These are phyloP conservation scores for Hydrangea macrophylla DNA, from an alignment of 148 eudicot species.

Conservation along the genomic window DNA sequence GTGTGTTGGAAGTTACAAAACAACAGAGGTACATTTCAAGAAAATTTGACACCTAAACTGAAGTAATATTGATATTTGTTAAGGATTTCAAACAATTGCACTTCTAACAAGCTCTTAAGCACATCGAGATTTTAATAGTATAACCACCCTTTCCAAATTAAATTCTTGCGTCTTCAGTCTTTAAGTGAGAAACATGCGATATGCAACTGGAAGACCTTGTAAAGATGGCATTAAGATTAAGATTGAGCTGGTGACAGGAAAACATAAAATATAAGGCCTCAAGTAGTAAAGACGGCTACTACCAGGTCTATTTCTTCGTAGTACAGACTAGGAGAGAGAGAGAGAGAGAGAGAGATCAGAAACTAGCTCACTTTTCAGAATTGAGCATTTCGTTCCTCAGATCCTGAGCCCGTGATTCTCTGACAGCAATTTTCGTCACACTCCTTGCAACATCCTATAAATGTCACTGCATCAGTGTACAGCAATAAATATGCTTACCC, in stretches of 20 bases:
- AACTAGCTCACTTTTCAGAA: constrained; percentile 68
- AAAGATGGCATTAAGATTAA: background rate
- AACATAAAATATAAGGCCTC: too few species aligned
- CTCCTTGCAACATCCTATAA: constrained; percentile 88
- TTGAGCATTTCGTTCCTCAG: constrained; percentile 86
- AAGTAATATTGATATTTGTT: background rate
- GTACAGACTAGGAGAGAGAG: background rate
- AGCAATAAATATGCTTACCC: background rate
- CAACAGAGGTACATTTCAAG: too few species aligned
- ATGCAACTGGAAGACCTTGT: background rate
- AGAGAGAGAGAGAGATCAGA: background rate
- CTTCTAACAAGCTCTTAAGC: background rate
- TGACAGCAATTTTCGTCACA: constrained; percentile 76
- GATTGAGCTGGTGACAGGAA: background rate
- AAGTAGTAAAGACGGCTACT: background rate
- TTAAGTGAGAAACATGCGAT: background rate
- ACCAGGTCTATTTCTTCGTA: background rate
- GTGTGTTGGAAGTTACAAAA: too few species aligned
- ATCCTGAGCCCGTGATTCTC: constrained; percentile 93
- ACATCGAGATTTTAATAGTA: background rate
- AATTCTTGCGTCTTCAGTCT: background rate
- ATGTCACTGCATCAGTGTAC: constrained; percentile 11
- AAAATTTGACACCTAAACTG: background rate
- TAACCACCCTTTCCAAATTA: background rate
- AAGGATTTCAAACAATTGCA: background rate